Evolutionary conservation across 352 stramenopile genomes (phyloP).

Genomic region (Pythium brassicae): DNA sequence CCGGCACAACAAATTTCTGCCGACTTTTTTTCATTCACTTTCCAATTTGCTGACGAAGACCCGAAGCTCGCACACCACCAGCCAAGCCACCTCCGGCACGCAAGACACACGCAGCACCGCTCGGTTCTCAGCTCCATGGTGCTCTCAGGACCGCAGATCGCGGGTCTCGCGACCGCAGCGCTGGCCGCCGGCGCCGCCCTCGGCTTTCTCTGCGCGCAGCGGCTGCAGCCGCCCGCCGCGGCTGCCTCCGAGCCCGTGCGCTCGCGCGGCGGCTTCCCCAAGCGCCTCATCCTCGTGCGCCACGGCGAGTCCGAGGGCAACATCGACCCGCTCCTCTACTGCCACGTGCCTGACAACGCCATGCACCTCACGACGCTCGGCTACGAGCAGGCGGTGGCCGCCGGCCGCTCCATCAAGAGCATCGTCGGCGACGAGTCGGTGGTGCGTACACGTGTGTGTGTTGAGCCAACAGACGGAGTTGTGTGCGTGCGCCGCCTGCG

Average conservation of each 20-base stretch:
- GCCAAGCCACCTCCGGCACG: not conserved
- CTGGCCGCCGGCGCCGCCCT: conserved; percentile 33
- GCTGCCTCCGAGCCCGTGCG: conserved; percentile 12
- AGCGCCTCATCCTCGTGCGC: conserved; percentile 80
- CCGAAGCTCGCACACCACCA: not conserved
- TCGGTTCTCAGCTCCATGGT: conserved; percentile 33
- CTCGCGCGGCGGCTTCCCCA: conserved; percentile 41
- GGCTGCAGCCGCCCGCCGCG: conserved; percentile 1
- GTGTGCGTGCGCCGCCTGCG: too few species aligned
- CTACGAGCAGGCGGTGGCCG: conserved; percentile 68
- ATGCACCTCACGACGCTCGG: conserved; percentile 82
- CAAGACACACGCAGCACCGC: not conserved
- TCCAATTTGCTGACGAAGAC: not conserved
- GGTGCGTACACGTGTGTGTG: conserved; percentile 23
- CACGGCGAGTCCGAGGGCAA: conserved; percentile 86
- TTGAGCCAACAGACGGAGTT: too few species aligned
- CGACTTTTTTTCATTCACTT: not conserved
- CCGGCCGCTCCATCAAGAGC: conserved; percentile 65
- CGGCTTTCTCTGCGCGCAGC: conserved; percentile 22
- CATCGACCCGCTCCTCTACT: conserved; percentile 76
- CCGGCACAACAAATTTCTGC: too few species aligned
- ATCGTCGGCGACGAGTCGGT: conserved; percentile 75
- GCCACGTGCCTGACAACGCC: conserved; percentile 70
- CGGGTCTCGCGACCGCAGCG: conserved; percentile 38
- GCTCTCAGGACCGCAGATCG: conserved; percentile 31